Evolutionary conservation across 2,329 filamentous ascomycete genomes (phyloP).

Genomic region (Diaporthe longicolla): DNA sequence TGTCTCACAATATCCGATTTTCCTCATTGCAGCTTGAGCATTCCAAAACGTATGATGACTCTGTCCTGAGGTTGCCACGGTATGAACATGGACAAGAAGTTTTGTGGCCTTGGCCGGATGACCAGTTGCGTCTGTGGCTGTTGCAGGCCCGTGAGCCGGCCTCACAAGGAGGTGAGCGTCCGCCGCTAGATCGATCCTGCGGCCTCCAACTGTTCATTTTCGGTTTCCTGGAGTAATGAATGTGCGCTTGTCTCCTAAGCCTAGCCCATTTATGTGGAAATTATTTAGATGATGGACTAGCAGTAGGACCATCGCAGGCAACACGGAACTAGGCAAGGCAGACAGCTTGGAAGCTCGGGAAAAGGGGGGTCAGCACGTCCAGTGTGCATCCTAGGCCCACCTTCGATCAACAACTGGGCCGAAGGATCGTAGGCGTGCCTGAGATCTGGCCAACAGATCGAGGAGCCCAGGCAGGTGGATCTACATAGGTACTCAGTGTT

Average conservation of each 20-base stretch:
- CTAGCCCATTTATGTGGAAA: background rate
- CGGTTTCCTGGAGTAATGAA: background rate
- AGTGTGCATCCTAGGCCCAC: constrained; percentile 1
- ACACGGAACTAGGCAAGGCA: constrained; percentile 8
- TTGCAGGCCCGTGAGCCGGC: constrained; percentile 10
- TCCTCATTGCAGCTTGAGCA: background rate
- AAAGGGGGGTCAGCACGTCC: background rate
- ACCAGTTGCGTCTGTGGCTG: constrained; percentile 5
- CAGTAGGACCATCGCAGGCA: background rate
- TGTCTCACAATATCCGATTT: no score
- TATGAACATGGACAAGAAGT: background rate
- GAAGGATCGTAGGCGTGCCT: background rate
- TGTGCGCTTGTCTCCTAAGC: no score
- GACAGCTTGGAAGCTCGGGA: background rate
- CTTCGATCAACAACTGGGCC: background rate
- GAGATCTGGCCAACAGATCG: background rate
- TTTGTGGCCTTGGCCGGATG: background rate
- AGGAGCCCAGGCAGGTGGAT: background rate
- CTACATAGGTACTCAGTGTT: background rate
- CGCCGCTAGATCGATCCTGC: constrained; percentile 17
- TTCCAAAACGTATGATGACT: background rate
- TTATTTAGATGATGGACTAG: background rate
- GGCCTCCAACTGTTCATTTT: background rate
- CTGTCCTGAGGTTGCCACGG: background rate
- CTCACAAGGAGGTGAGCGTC: background rate